phyloP scores from a whole-genome alignment of 2,329 filamentous ascomycete species.

The Botrytis hyacinthi region DNA sequence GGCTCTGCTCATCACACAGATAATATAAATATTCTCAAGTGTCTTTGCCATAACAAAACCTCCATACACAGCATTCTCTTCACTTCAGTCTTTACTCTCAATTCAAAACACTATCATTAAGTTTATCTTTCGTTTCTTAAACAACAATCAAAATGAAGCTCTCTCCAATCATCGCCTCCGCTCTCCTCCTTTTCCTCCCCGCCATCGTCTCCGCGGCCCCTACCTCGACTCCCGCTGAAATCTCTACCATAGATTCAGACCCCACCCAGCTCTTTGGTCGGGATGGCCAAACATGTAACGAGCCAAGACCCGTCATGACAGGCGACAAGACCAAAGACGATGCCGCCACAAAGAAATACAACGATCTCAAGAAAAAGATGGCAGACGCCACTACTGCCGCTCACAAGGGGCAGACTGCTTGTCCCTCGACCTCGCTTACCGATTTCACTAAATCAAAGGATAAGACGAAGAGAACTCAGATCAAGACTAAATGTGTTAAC shows the following conservation, averaged over 20 bases:
- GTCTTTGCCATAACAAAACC: neutral
- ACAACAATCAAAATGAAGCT: slow-evolving; percentile 4
- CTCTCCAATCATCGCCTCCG: neutral
- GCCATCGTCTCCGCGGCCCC: slow-evolving; percentile 6
- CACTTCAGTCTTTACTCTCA: neutral
- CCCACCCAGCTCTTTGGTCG: neutral
- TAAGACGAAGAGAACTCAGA: neutral
- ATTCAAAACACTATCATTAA: neutral
- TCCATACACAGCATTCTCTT: neutral
- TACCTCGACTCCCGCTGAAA: neutral
- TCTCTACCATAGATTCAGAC: neutral
- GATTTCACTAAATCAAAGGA: neutral
- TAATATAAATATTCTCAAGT: neutral
- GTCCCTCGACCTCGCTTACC: neutral
- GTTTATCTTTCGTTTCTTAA: neutral
- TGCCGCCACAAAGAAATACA: neutral
- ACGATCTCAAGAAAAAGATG: neutral
- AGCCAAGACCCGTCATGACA: neutral
- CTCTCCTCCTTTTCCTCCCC: slow-evolving; percentile 2
- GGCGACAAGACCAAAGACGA: neutral
- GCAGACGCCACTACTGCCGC: neutral
- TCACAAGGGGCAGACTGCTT: neutral
- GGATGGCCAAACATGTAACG: neutral
- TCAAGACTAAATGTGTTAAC: neutral
- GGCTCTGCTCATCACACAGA: neutral